Base-by-base conservation (phyloP, 2,329 filamentous ascomycete species). In the Phaeophleospora eucalypticola region DNA sequence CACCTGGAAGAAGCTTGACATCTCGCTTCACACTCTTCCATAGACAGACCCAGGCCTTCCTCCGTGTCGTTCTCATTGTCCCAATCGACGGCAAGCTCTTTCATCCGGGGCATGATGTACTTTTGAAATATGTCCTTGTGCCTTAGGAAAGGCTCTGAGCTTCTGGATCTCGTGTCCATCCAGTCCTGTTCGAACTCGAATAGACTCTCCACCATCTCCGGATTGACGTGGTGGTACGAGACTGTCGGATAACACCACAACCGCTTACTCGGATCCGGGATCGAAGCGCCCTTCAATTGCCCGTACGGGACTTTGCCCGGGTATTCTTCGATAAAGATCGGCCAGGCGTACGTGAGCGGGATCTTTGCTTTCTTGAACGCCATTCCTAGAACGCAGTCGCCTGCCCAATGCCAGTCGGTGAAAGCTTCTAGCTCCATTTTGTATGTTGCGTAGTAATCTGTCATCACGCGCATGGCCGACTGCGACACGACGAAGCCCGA, bases 401-500 rank as follows among this genome's bases (percentile, higher is more conserved):
- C 57, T 14, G 53, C 53, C 57, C 52, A 56, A 3, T 56, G 49
- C 4, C 38, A 36, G 9, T 54, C 51, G 10, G 48, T 52, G 17
- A 50, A 49, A 4, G 36, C 37, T 19, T 58, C 54, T 17, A 41
- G 43, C 10, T 53, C 45, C n/a, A 66, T 54, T 3, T 71, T 58
- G 43, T 72, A 67, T 4, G 60, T 53, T 9, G 3, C 10, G 20
- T 72, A 74, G 24, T 72, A 70, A 7, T 48, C 39, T 8, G 53
- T 51, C 14, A 49, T 46, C 8, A 27, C 17, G 24, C 64, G 14
- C 6, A 72, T 48, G 0, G 71, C 69, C 3, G 65, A 60, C 8
- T 66, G 59, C 1, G 71, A 73, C 12, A 73, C 49, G 20, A 74
- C 38, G n/a, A 71, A 71, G 4, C 70, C 71, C 2, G 67, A 58